These are phyloP conservation scores for Penicillium digitatum DNA, from an alignment of 2,329 filamentous ascomycete genomes.

Conservation along the genomic window DNA sequence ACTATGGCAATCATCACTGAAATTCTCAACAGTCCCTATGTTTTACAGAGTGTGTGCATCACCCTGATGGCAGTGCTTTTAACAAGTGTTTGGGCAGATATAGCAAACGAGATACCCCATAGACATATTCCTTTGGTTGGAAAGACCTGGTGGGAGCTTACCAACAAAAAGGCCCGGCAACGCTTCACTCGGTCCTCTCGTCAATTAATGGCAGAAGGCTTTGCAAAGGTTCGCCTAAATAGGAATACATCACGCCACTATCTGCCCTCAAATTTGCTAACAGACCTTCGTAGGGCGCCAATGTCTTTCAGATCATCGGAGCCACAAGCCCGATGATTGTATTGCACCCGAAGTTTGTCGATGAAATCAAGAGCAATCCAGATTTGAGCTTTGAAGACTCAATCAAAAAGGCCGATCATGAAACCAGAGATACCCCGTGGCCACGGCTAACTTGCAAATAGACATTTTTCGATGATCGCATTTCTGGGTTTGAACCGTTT, in stretches of 20 bases:
- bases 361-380: slow-evolving; percentile 34
- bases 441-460: slow-evolving; percentile 9
- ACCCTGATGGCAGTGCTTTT: slow-evolving; percentile 21
- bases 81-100: slow-evolving; percentile 24
- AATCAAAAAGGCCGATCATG: slow-evolving; percentile 19
- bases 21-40: slow-evolving; percentile 22
- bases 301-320: slow-evolving; percentile 29
- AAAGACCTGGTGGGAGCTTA: slow-evolving; percentile 28
- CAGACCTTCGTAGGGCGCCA: slow-evolving; percentile 16
- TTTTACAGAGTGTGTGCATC: slow-evolving; percentile 21
- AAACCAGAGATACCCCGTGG: background rate
- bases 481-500: slow-evolving; percentile 32
- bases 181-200: slow-evolving; percentile 25
- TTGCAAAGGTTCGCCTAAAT: slow-evolving; percentile 23
- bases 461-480: slow-evolving; percentile 29
- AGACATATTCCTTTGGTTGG: slow-evolving; percentile 28
- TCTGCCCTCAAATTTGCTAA: background rate
- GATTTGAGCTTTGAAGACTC: slow-evolving; percentile 27
- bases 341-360: slow-evolving; percentile 29
- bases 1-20: slow-evolving; percentile 26
- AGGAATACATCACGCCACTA: background rate
- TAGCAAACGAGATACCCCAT: slow-evolving; percentile 29
- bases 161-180: slow-evolving; percentile 30
- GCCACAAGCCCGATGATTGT: slow-evolving; percentile 24
- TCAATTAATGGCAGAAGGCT: slow-evolving; percentile 26